These are phyloP conservation scores for Melocanna baccifera DNA, from an alignment of 176 grass and related monocot genomes.

Conservation along the genomic window DNA sequence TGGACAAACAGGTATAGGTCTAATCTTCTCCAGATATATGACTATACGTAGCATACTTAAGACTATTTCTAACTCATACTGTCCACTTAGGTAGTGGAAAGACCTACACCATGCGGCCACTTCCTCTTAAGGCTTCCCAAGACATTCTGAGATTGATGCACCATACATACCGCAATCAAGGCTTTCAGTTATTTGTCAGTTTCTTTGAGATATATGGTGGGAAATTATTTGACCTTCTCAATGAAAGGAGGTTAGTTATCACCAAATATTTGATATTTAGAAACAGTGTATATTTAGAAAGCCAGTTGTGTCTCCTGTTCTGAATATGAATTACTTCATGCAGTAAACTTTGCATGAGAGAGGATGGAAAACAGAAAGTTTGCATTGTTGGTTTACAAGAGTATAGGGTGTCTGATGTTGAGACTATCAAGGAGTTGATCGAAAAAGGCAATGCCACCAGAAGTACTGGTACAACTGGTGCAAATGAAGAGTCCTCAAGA, in stretches of 20 bases:
- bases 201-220: slow-evolving; percentile 99
- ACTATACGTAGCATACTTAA: slow-evolving; percentile 10
- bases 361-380: slow-evolving; percentile 98
- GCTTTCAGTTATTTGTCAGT: slow-evolving; percentile 87
- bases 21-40: slow-evolving; percentile 7
- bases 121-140: slow-evolving; percentile 93
- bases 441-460: slow-evolving; percentile 89
- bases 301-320: slow-evolving; percentile 3
- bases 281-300: neutral
- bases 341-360: slow-evolving; percentile 98
- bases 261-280: neutral
- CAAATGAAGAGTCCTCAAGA: slow-evolving; percentile 94
- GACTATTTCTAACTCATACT: slow-evolving; percentile 22
- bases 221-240: slow-evolving; percentile 94
- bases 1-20: slow-evolving; percentile 86
- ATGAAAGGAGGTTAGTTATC: slow-evolving; percentile 76
- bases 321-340: slow-evolving; percentile 16
- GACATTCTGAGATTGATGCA: slow-evolving; percentile 97
- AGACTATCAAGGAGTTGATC: slow-evolving; percentile 89
- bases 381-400: slow-evolving; percentile 97
- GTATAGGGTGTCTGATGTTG: slow-evolving; percentile 80
- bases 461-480: slow-evolving; percentile 95
- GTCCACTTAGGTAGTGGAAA: slow-evolving; percentile 87
- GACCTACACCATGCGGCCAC: slow-evolving; percentile 95
- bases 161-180: slow-evolving; percentile 87